phyloP scores from a whole-genome alignment of 345 rosid genomes.

The Gossypium herbaceum region DNA sequence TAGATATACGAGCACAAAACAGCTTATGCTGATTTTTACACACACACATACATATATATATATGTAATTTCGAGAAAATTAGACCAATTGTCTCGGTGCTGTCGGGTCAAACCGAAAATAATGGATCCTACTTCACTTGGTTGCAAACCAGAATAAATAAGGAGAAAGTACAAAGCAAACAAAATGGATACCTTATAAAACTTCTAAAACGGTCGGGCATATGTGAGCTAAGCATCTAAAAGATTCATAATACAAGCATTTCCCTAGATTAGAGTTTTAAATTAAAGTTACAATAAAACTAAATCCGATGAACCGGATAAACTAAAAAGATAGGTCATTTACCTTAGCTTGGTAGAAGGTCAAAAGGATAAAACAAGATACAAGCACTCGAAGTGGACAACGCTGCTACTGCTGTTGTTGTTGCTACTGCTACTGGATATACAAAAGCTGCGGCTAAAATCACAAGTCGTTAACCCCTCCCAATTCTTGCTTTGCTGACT shows the following conservation, averaged over 20 bases:
- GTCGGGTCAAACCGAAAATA: background rate
- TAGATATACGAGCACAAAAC: constrained; percentile 80
- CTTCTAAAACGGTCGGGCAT: constrained; percentile 4
- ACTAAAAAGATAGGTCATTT: background rate
- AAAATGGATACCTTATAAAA: background rate
- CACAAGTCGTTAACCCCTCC: background rate
- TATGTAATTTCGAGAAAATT: constrained; percentile 24
- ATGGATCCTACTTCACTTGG: background rate
- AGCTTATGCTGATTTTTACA: constrained; percentile 39
- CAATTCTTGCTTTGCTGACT: background rate
- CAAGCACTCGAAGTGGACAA: background rate
- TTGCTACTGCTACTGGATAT: background rate
- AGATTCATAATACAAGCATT: constrained; percentile 23
- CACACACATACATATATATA: too few species aligned
- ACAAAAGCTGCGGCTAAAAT: background rate
- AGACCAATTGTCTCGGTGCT: background rate
- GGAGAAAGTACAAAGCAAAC: background rate
- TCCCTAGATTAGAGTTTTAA: background rate
- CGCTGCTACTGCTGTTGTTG: background rate
- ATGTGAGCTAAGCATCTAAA: constrained; percentile 1
- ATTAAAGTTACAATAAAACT: constrained; percentile 21
- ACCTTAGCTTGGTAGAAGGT: constrained; percentile 6
- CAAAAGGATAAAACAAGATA: background rate
- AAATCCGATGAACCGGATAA: constrained; percentile 10
- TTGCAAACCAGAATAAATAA: background rate